Evolutionary conservation across 169 alveolate species (phyloP).

Genomic region (Fabrea salina): DNA sequence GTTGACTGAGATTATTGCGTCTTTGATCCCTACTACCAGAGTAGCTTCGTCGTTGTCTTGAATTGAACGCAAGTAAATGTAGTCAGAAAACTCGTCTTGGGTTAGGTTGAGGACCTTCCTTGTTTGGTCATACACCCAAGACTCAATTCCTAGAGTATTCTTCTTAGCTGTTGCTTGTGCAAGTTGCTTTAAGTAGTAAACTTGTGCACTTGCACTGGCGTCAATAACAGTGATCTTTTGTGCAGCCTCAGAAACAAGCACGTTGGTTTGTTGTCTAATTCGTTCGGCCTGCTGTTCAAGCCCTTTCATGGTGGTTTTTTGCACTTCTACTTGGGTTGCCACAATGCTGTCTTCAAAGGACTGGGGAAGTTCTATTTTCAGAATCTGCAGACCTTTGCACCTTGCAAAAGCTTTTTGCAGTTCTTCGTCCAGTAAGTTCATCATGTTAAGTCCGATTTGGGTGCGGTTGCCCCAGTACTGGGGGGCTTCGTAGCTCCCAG

Average conservation of each 20-base stretch:
- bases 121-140: not conserved
- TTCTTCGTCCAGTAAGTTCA: not conserved
- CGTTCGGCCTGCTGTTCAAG: slow-evolving; percentile 45
- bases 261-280: slow-evolving; percentile 41
- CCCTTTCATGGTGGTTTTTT: slow-evolving; percentile 25
- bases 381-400: slow-evolving; percentile 31
- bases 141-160: not conserved
- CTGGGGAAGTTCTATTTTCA: slow-evolving; percentile 37
- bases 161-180: slow-evolving; percentile 13
- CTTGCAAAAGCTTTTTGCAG: slow-evolving; percentile 33
- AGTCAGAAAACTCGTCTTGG: not conserved
- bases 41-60: not conserved
- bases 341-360: slow-evolving; percentile 45
- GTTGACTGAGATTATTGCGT: slow-evolving; percentile 1
- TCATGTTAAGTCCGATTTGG: slow-evolving; percentile 17
- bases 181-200: not conserved
- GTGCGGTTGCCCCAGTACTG: slow-evolving; percentile 42
- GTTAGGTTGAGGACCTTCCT: not conserved
- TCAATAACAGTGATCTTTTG: slow-evolving; percentile 33
- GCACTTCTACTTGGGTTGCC: slow-evolving; percentile 46
- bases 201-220: slow-evolving; percentile 45
- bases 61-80: not conserved
- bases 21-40: not conserved
- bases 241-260: slow-evolving; percentile 41
- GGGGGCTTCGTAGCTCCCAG: slow-evolving; percentile 40